phyloP scores from a whole-genome alignment of 306 rosid genomes.

The Glycine tomentella region DNA sequence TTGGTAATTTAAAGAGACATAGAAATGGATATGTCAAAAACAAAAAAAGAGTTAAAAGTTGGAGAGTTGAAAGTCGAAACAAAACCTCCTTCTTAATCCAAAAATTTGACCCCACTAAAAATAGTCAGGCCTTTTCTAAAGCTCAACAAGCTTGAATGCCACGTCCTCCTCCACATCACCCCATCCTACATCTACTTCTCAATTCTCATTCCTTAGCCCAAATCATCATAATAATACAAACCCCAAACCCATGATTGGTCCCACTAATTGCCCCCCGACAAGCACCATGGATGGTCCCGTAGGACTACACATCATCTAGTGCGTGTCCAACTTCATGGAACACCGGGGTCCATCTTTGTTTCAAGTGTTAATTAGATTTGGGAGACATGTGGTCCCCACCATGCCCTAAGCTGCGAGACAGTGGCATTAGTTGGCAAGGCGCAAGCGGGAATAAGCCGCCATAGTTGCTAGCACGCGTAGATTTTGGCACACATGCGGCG shows the following conservation, averaged over 20 bases:
- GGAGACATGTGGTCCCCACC: conserved; percentile 75
- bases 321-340: conserved; percentile 79
- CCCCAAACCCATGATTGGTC: conserved; percentile 74
- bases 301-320: conserved; percentile 71
- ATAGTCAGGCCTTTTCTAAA: conserved; percentile 52
- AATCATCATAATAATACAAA: conserved; percentile 54
- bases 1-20: conserved; percentile 46
- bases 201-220: conserved; percentile 47
- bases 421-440: conserved; percentile 53
- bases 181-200: not conserved
- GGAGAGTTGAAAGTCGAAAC: conserved; percentile 34
- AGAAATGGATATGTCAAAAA: conserved; percentile 38
- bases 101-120: conserved; percentile 54
- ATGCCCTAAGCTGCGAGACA: conserved; percentile 59
- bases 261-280: conserved; percentile 82
- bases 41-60: not conserved
- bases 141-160: conserved; percentile 47
- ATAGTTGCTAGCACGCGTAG: conserved; percentile 68
- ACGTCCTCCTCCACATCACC: conserved; percentile 21
- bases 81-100: conserved; percentile 36
- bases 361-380: conserved; percentile 44
- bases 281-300: conserved; percentile 72
- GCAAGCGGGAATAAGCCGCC: conserved; percentile 67
- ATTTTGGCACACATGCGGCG: conserved; percentile 59
- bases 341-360: conserved; percentile 62